Conservation (phyloP, 169 alveolate species). For the Plasmodium cynomolgi region DNA sequence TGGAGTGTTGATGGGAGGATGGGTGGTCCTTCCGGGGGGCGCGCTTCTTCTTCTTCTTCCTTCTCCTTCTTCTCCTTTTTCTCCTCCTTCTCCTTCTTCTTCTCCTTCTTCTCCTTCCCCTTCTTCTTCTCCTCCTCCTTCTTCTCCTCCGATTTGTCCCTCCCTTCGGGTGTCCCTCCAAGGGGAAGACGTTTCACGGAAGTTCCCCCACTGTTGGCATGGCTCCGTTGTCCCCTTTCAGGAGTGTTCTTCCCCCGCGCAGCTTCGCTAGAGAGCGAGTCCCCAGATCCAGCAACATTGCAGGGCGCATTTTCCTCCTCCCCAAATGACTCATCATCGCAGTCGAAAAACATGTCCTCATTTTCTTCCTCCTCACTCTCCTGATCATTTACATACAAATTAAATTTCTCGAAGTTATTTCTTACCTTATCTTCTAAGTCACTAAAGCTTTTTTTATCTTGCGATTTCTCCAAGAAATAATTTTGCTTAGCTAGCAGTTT, state of each 20-base stretch:
- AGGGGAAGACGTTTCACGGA: background rate
- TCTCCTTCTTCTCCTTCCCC: background rate
- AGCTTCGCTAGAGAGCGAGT: background rate
- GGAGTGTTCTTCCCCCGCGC: background rate
- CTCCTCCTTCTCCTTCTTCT: background rate
- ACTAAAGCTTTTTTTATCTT: conserved; percentile 53
- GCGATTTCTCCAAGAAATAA: conserved; percentile 83
- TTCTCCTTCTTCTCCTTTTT: background rate
- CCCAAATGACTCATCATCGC: conserved; percentile 54
- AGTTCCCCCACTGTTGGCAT: background rate
- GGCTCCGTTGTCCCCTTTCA: background rate
- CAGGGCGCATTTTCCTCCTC: background rate
- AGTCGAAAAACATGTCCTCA: conserved; percentile 69
- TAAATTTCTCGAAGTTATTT: conserved; percentile 15
- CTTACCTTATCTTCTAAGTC: conserved; percentile 33
- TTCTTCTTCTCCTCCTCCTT: background rate
- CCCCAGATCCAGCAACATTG: background rate
- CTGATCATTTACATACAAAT: conserved; percentile 13
- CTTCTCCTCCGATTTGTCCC: background rate
- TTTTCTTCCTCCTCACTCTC: conserved; percentile 37
- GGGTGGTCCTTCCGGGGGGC: background rate
- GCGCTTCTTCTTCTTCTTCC: background rate
- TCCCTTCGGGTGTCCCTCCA: background rate
- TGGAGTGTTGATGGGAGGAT: background rate
- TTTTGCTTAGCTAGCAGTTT: conserved; percentile 79